Conservation (phyloP, 2,329 filamentous ascomycete genomes). For the Cladosporium phlei region DNA sequence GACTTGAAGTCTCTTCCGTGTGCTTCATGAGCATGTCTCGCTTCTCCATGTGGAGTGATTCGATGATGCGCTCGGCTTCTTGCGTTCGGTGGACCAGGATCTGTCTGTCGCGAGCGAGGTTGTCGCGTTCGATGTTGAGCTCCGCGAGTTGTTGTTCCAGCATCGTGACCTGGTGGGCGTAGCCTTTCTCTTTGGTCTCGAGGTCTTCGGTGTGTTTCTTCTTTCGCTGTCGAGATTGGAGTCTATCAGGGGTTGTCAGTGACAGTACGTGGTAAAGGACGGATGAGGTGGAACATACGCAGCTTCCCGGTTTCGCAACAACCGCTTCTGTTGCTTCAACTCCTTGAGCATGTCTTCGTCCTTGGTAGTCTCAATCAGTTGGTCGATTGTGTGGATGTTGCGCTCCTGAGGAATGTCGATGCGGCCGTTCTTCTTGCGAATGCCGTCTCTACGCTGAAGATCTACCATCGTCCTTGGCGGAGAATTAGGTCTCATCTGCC, state of each 20-base stretch:
- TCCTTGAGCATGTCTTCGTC: constrained; percentile 95
- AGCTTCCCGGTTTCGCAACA: constrained; percentile 91
- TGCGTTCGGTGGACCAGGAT: constrained; percentile 65
- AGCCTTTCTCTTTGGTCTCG: constrained; percentile 94
- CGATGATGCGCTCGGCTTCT: constrained; percentile 68
- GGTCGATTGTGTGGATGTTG: constrained; percentile 90
- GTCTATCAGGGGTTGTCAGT: constrained; percentile 48
- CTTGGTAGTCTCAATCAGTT: constrained; percentile 79
- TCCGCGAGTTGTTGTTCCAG: constrained; percentile 73
- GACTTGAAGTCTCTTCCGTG: constrained; percentile 82
- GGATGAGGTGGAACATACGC: constrained; percentile 57
- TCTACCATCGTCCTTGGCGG: constrained; percentile 46
- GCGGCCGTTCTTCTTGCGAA: constrained; percentile 97
- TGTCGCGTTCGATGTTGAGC: constrained; percentile 52
- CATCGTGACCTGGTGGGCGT: constrained; percentile 67
- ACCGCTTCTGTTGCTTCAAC: constrained; percentile 94
- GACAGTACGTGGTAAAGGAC: constrained; percentile 17
- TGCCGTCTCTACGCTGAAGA: constrained; percentile 68
- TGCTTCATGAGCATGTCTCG: constrained; percentile 84
- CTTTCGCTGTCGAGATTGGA: constrained; percentile 95
- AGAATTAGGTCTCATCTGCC: constrained; percentile 62
- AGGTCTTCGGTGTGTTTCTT: constrained; percentile 96
- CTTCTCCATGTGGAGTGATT: constrained; percentile 76
- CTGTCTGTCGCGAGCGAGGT: constrained; percentile 28
- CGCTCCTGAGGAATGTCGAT: constrained; percentile 95